Evolutionary conservation across 2,329 filamentous ascomycete species (phyloP).

Genomic region (Neobulgaria alba): DNA sequence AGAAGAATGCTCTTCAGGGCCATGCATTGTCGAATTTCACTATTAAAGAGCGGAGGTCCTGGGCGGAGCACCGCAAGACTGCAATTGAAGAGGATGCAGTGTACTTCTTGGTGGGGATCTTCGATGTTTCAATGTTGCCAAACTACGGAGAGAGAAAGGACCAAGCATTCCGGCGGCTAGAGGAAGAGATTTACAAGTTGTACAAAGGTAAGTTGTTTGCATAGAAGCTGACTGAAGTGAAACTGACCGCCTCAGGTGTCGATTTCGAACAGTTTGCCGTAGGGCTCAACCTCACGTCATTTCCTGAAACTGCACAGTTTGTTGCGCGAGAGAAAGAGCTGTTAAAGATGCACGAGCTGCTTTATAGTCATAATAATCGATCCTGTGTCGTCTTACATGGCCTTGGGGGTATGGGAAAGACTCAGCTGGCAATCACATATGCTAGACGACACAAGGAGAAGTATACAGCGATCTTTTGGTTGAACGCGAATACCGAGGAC

Average conservation of each 20-base stretch:
- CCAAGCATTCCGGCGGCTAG: not conserved
- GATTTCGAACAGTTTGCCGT: slow-evolving; percentile 11
- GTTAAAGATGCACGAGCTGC: slow-evolving; percentile 14
- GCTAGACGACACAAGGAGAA: slow-evolving; percentile 27
- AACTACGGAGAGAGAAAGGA: slow-evolving; percentile 31
- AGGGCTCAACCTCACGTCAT: slow-evolving; percentile 8
- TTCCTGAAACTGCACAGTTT: slow-evolving; percentile 15
- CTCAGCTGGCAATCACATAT: slow-evolving; percentile 34
- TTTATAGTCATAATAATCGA: slow-evolving; percentile 9
- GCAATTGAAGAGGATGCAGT: slow-evolving; percentile 33
- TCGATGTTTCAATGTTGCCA: slow-evolving; percentile 36
- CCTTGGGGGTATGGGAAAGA: slow-evolving; percentile 38
- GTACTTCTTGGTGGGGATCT: slow-evolving; percentile 37
- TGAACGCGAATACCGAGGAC: slow-evolving; percentile 32
- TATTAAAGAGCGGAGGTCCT: slow-evolving; percentile 34
- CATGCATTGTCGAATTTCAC: slow-evolving; percentile 28
- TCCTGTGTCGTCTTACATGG: slow-evolving; percentile 30
- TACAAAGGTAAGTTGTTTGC: slow-evolving; percentile 7
- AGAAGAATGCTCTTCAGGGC: slow-evolving; percentile 10
- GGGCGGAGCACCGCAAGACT: slow-evolving; percentile 32
- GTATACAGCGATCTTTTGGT: slow-evolving; percentile 36
- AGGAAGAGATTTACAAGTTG: slow-evolving; percentile 8
- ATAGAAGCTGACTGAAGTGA: slow-evolving; percentile 7
- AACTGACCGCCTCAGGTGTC: slow-evolving; percentile 8
- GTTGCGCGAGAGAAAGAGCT: slow-evolving; percentile 19